These are phyloP conservation scores for Macadamia integrifolia DNA, from an alignment of 164 flowering plant species.

Conservation along the genomic window DNA sequence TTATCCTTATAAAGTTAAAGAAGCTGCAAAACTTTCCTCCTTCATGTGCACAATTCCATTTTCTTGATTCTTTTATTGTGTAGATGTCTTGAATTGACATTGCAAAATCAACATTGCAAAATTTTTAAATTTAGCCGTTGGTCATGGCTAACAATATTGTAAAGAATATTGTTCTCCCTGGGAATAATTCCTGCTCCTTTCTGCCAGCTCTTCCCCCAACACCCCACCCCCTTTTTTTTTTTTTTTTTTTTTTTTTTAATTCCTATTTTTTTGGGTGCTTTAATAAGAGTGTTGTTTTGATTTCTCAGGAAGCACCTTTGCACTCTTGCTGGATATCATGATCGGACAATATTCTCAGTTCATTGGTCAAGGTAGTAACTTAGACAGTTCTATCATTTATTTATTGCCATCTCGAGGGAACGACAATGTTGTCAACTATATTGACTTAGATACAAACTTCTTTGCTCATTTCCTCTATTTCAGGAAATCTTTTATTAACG, in stretches of 20 bases:
- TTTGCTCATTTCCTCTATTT: not conserved
- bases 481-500: not conserved
- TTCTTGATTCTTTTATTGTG: too few relatives aligned
- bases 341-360: conserved; percentile 87
- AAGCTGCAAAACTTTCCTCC: too few relatives aligned
- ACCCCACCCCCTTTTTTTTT: not conserved
- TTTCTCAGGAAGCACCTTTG: conserved; percentile 71
- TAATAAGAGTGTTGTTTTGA: not conserved
- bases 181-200: not conserved
- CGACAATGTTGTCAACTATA: not conserved
- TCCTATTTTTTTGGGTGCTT: not conserved
- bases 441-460: not conserved
- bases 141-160: not conserved
- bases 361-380: conserved; percentile 83
- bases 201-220: not conserved
- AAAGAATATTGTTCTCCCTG: not conserved
- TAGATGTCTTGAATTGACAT: too few relatives aligned
- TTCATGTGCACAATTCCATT: too few relatives aligned
- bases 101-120: too few relatives aligned
- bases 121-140: too few relatives aligned
- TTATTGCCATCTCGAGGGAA: not conserved
- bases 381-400: not conserved
- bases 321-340: conserved; percentile 87
- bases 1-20: too few relatives aligned
- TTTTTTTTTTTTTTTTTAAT: not conserved